Conservation (phyloP, 2,329 filamentous ascomycete species). For the Myriosclerotinia scirpicola region DNA sequence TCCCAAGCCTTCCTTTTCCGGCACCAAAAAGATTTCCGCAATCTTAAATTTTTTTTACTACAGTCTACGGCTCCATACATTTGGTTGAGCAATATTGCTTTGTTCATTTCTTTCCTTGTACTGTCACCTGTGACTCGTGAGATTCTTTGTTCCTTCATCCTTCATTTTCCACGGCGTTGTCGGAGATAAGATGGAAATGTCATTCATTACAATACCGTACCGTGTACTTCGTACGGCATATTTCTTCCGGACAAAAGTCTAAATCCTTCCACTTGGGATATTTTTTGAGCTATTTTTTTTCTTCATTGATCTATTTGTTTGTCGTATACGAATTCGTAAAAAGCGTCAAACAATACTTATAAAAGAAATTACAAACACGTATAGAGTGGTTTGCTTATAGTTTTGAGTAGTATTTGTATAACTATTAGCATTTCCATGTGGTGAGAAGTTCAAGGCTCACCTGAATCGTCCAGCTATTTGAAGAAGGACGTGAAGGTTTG, state of each 20-base stretch:
- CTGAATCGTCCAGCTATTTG: too few relatives aligned
- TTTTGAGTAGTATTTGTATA: neutral
- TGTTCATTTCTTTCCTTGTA: neutral
- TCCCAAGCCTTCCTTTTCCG: neutral
- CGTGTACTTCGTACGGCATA: too few relatives aligned
- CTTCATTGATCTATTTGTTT: neutral
- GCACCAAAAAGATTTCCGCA: slow-evolving; percentile 3
- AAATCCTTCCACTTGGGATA: neutral
- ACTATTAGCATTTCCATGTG: too few relatives aligned
- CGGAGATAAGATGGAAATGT: neutral
- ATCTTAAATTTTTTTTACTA: neutral
- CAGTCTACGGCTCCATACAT: too few relatives aligned
- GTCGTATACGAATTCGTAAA: neutral
- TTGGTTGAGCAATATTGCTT: neutral
- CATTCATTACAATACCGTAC: too few relatives aligned
- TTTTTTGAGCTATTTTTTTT: too few relatives aligned
- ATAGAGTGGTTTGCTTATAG: neutral
- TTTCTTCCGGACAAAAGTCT: neutral
- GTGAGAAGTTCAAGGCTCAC: too few relatives aligned
- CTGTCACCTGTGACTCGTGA: too few relatives aligned
- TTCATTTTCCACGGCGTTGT: neutral
- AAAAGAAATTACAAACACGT: too few relatives aligned
- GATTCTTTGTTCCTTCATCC: neutral
- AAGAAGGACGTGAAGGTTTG: too few relatives aligned
- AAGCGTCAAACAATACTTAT: too few relatives aligned